A percentile compares a stretch with the other conserved stretches of the same genome.
These are phyloP conservation scores for Zanthoxylum bungeanum DNA, from an alignment of 345 rosid species.

Conservation along the genomic window DNA sequence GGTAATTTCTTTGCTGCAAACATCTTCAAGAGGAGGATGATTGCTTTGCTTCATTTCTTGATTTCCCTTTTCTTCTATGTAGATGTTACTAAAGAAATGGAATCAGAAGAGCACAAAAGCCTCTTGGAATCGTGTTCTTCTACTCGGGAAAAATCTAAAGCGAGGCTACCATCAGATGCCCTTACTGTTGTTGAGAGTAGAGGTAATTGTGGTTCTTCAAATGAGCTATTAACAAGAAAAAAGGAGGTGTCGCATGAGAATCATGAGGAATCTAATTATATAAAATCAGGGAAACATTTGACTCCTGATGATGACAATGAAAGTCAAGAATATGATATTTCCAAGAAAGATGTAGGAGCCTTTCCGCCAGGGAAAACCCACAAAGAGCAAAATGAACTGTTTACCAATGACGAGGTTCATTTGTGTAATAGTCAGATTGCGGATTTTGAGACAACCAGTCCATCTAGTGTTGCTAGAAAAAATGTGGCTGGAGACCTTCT, in stretches of 20 bases:
- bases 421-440: conserved; percentile 15
- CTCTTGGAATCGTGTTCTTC: conserved; percentile 19
- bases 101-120: conserved; percentile 21
- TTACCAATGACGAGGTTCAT: conserved; percentile 10
- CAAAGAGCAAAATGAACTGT: conserved; percentile 13
- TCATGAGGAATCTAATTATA: conserved; percentile 20
- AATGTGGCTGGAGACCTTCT: conserved; percentile 15
- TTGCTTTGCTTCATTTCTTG: conserved; percentile 22
- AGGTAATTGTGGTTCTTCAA: conserved; percentile 17
- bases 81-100: conserved; percentile 41
- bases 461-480: conserved; percentile 13
- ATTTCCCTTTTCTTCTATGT: conserved; percentile 36
- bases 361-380: conserved; percentile 10
- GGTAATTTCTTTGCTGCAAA: conserved; percentile 7
- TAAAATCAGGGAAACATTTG: conserved; percentile 20
- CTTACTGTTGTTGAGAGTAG: conserved; percentile 15
- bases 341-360: conserved; percentile 8
- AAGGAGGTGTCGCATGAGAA: conserved; percentile 19
- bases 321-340: conserved; percentile 21
- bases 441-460: conserved; percentile 21
- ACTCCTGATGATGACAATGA: conserved; percentile 16
- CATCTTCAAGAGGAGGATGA: conserved; percentile 18
- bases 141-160: conserved; percentile 20
- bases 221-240: conserved; percentile 21
- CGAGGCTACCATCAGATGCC: conserved; percentile 8